A percentile compares a stretch with the other conserved stretches of the same genome.
phyloP scores from a whole-genome alignment of 345 rosid genomes.

The Streptanthus diversifolius region DNA sequence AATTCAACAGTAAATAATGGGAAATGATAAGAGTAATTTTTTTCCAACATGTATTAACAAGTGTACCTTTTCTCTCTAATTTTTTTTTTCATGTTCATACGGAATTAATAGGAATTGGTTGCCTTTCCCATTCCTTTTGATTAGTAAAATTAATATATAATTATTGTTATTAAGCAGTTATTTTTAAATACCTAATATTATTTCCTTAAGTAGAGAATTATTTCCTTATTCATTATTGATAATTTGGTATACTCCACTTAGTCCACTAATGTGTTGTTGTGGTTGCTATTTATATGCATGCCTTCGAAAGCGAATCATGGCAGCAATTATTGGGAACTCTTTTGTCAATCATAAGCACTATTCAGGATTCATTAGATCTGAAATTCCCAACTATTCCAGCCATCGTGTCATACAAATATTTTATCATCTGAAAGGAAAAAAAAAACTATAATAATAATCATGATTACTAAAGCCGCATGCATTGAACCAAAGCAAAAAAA shows the following conservation, averaged over 20 bases:
- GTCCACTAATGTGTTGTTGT: constrained; percentile 19
- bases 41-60: not conserved
- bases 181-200: not conserved
- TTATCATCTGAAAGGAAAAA: constrained; percentile 4
- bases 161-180: not conserved
- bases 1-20: not conserved
- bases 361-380: constrained; percentile 27
- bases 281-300: constrained; percentile 32
- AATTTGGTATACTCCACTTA: not conserved
- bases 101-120: not conserved
- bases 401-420: constrained; percentile 18
- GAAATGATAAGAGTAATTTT: not conserved
- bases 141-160: not conserved
- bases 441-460: constrained; percentile 3
- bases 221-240: not conserved
- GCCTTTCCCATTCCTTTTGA: not conserved
- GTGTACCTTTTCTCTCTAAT: not conserved
- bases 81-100: not conserved
- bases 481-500: constrained; percentile 13
- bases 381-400: constrained; percentile 15
- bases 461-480: constrained; percentile 25
- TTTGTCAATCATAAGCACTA: constrained; percentile 37
- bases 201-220: too few species aligned
- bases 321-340: constrained; percentile 28
- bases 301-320: constrained; percentile 20